phyloP scores from a whole-genome alignment of 208 protist genomes.

The Wallacemonas sp. region DNA sequence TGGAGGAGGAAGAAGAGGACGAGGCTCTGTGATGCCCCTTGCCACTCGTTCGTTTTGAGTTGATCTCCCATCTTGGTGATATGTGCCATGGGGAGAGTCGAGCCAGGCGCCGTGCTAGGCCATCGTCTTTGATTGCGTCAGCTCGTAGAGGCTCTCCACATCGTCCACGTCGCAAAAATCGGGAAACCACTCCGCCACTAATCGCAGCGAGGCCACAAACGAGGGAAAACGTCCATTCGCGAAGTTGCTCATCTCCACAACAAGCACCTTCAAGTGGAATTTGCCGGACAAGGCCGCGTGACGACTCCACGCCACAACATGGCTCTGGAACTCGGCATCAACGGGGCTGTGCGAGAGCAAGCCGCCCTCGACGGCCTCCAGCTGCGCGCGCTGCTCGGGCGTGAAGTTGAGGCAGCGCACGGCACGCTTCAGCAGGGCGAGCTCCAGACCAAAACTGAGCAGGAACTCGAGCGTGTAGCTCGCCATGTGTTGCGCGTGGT shows the following conservation, averaged over 20 bases:
- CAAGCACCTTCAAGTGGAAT: constrained; percentile 61
- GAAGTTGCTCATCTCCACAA: constrained; percentile 65
- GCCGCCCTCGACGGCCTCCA: constrained; percentile 14
- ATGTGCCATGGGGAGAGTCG: no score
- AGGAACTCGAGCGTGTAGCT: constrained; percentile 59
- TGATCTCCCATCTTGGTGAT: no score
- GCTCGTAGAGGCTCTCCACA: constrained; percentile 56
- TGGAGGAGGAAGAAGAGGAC: no score
- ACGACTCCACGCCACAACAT: constrained; percentile 58
- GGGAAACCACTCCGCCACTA: constrained; percentile 38
- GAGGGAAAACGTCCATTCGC: constrained; percentile 59
- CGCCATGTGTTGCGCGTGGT: constrained; percentile 49
- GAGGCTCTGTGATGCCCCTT: no score
- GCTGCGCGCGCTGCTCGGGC: constrained; percentile 7
- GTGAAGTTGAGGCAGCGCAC: background rate
- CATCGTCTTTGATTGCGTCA: constrained; percentile 17
- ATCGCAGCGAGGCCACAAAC: constrained; percentile 35
- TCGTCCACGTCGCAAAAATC: constrained; percentile 47
- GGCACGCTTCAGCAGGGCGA: constrained; percentile 54
- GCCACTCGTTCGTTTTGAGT: no score
- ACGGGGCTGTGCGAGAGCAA: constrained; percentile 32
- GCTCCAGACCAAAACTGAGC: constrained; percentile 59
- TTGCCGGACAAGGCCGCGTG: constrained; percentile 42
- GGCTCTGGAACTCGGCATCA: constrained; percentile 47
- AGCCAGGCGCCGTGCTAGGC: no score